Percentiles rank a stretch among this genome's conserved stretches.
Evolutionary conservation across 371 early-diverging fungal genomes (phyloP).

Genomic region (Mucor mucedo): DNA sequence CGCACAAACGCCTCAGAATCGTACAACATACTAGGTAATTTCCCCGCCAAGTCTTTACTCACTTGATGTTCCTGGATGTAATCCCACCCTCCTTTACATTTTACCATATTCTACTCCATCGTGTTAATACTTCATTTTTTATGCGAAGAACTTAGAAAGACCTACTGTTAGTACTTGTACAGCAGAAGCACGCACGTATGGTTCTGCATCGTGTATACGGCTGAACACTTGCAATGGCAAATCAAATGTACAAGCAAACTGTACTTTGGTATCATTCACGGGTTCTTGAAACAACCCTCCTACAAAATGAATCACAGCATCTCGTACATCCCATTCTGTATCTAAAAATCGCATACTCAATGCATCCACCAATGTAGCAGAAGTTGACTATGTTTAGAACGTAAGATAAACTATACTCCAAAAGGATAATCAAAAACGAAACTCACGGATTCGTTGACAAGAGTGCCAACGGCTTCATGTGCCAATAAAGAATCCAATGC

Average conservation of each 20-base stretch:
- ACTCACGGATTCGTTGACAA: conserved; percentile 18
- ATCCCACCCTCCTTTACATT: conserved; percentile 39
- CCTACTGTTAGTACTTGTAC: conserved; percentile 53
- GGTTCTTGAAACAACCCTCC: conserved; percentile 49
- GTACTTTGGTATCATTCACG: conserved; percentile 29
- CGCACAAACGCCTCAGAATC: conserved; percentile 68
- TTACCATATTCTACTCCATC: conserved; percentile 36
- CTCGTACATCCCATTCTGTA: conserved; percentile 66
- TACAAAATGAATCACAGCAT: conserved; percentile 59
- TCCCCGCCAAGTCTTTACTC: conserved; percentile 27
- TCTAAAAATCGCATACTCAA: conserved; percentile 53
- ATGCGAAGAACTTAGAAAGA: too few relatives aligned
- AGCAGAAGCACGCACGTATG: conserved; percentile 63
- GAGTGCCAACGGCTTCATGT: conserved; percentile 28
- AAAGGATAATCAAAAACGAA: conserved; percentile 9
- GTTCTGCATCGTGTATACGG: conserved; percentile 55
- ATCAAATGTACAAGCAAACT: conserved; percentile 53
- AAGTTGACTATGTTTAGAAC: neutral
- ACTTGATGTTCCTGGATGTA: conserved; percentile 43
- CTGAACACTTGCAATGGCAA: conserved; percentile 50
- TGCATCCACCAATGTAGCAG: conserved; percentile 37
- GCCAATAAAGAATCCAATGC: conserved; percentile 49
- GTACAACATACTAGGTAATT: conserved; percentile 54
- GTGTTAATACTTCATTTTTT: neutral
- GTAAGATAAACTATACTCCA: neutral